Evolutionary conservation across 306 rosid genomes (phyloP).

Genomic region (Cucurbita moschata): DNA sequence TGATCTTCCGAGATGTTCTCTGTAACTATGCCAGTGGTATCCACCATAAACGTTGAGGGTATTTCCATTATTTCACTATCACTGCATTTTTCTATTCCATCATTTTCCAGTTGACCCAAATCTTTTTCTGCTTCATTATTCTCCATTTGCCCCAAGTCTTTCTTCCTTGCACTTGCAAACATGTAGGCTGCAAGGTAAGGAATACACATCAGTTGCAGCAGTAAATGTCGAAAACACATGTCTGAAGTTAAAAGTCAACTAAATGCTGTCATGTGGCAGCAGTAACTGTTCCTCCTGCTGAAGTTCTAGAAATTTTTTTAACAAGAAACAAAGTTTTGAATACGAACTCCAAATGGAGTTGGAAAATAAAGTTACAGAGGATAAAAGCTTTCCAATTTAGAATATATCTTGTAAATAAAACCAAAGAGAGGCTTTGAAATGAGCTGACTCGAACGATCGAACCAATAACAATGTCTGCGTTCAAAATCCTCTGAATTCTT

Average conservation of each 20-base stretch:
- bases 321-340: no score
- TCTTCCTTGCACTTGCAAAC: slow-evolving; percentile 39
- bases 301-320: not conserved
- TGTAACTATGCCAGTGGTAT: slow-evolving; percentile 13
- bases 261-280: not conserved
- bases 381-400: no score
- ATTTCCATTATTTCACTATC: slow-evolving; percentile 25
- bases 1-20: slow-evolving; percentile 40
- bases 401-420: no score
- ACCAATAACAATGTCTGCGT: no score
- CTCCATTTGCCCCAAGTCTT: slow-evolving; percentile 19
- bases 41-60: slow-evolving; percentile 22
- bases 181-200: slow-evolving; percentile 43
- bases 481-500: no score
- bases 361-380: no score
- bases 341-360: no score
- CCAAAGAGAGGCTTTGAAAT: no score
- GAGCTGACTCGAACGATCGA: no score
- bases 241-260: not conserved
- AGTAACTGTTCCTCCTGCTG: not conserved
- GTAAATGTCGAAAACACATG: slow-evolving; percentile 5
- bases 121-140: slow-evolving; percentile 25
- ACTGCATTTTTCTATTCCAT: slow-evolving; percentile 15
- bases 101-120: slow-evolving; percentile 5
- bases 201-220: slow-evolving; percentile 11